Conservation (phyloP, 2,329 filamentous ascomycete species). For the Aspergillus novofumigatus region DNA sequence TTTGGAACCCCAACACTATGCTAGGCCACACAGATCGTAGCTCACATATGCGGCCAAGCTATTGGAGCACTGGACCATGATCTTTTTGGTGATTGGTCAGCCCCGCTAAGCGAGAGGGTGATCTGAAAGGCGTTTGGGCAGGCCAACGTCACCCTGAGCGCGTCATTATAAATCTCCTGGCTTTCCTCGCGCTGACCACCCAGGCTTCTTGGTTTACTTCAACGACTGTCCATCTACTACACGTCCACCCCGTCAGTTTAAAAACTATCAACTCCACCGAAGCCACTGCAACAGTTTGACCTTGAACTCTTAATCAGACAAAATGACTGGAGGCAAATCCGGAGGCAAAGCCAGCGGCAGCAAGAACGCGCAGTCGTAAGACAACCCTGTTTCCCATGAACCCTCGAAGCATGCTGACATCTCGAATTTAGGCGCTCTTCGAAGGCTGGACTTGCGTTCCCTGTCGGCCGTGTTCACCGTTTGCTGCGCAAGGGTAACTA, state of each 20-base stretch:
- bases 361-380: slow-evolving; percentile 99
- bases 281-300: slow-evolving; percentile 18
- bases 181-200: slow-evolving; percentile 31
- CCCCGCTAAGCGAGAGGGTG: slow-evolving; percentile 42
- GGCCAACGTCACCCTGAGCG: slow-evolving; percentile 41
- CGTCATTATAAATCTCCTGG: slow-evolving; percentile 42
- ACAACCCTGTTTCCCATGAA: slow-evolving; percentile 29
- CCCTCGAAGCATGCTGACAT: slow-evolving; percentile 38
- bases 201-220: slow-evolving; percentile 26
- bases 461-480: slow-evolving; percentile 98
- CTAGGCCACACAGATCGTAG: slow-evolving; percentile 10
- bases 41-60: slow-evolving; percentile 10
- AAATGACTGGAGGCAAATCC: slow-evolving; percentile 99
- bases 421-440: slow-evolving; percentile 73
- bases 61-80: slow-evolving; percentile 22
- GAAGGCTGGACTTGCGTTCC: slow-evolving; percentile 98
- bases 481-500: slow-evolving; percentile 99
- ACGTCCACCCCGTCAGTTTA: not conserved
- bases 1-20: slow-evolving; percentile 16
- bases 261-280: not conserved
- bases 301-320: slow-evolving; percentile 51
- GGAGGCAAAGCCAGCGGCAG: slow-evolving; percentile 98
- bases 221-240: slow-evolving; percentile 9
- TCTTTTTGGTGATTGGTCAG: slow-evolving; percentile 39
- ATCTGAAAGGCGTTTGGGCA: slow-evolving; percentile 41